A percentile compares a stretch with the other conserved stretches of the same genome.
Evolutionary conservation across 192 early-diverging fungal species (phyloP).

Genomic region (Powellomyces hirtus): DNA sequence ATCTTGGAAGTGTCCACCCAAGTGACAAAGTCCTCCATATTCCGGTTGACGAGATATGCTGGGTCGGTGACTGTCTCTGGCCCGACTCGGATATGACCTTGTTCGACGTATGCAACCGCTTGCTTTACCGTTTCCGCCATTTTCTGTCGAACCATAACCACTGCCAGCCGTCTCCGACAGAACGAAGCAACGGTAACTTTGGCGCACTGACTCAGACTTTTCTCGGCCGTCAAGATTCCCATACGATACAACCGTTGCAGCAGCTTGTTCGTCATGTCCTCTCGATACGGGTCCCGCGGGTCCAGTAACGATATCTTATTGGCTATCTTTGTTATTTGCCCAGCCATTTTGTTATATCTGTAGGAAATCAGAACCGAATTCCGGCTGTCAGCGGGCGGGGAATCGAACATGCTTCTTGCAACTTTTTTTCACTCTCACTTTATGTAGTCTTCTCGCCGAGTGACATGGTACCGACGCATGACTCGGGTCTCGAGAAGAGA

Average conservation of each 20-base stretch:
- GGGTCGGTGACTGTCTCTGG: conserved; percentile 88
- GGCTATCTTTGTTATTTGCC: conserved; percentile 77
- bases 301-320: conserved; percentile 82
- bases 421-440: no score
- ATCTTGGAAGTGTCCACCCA: conserved; percentile 98
- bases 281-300: conserved; percentile 78
- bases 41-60: conserved; percentile 78
- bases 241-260: conserved; percentile 84
- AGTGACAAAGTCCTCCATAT: conserved; percentile 95
- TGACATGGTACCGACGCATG: conserved; percentile 84
- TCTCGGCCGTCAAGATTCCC: conserved; percentile 77
- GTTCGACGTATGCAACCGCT: conserved; percentile 87
- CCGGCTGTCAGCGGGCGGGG: no score
- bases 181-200: conserved; percentile 85
- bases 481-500: conserved; percentile 81
- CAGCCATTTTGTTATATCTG: conserved; percentile 78
- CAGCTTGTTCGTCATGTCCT: conserved; percentile 69
- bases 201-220: conserved; percentile 71
- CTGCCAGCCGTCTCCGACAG: conserved; percentile 81
- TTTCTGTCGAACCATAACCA: conserved; percentile 91
- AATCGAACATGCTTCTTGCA: no score
- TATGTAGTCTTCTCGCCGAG: conserved; percentile 84
- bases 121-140: conserved; percentile 93
- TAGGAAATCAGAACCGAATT: neutral
- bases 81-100: conserved; percentile 93